Evolutionary conservation across 1,139 yeast species (phyloP).

Genomic region (Lodderomyces margitis): DNA sequence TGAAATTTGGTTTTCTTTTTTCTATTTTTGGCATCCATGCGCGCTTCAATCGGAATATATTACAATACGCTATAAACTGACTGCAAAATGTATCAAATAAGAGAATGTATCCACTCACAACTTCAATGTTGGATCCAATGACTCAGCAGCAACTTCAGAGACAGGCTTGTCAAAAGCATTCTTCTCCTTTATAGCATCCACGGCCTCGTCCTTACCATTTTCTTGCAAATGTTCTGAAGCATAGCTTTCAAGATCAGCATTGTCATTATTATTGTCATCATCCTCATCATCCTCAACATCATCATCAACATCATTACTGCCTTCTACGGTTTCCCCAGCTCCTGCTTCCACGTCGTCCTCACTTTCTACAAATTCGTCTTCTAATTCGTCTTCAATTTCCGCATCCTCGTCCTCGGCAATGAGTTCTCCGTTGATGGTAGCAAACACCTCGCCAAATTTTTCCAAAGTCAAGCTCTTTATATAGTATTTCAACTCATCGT

Average conservation of each 20-base stretch:
- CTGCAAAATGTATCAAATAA: not conserved
- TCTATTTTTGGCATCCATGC: not conserved
- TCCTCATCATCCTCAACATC: conserved; percentile 13
- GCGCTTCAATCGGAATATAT: too few relatives aligned
- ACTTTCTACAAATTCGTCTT: conserved; percentile 17
- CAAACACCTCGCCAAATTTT: conserved; percentile 21
- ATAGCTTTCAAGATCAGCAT: too few relatives aligned
- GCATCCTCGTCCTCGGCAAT: conserved; percentile 16
- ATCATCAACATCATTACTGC: conserved; percentile 20
- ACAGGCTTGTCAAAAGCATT: conserved; percentile 13
- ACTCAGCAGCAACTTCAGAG: conserved; percentile 15
- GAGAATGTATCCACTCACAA: too few relatives aligned
- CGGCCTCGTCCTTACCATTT: conserved; percentile 3
- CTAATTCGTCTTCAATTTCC: conserved; percentile 15
- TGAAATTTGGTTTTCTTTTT: too few relatives aligned
- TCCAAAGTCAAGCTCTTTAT: conserved; percentile 24
- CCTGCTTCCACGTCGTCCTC: conserved; percentile 19
- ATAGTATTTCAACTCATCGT: conserved; percentile 22
- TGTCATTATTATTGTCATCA: conserved; percentile 14
- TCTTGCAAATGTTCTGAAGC: too few relatives aligned
- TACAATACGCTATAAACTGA: too few relatives aligned
- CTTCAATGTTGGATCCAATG: conserved; percentile 25
- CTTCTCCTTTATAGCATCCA: conserved; percentile 14
- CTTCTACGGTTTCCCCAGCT: conserved; percentile 18
- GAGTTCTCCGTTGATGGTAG: conserved; percentile 14